Percentiles rank a stretch among this genome's conserved stretches.
These are phyloP conservation scores for Tulasnella sp. DNA, from an alignment of 768 basidiomycete genomes.

Conservation along the genomic window DNA sequence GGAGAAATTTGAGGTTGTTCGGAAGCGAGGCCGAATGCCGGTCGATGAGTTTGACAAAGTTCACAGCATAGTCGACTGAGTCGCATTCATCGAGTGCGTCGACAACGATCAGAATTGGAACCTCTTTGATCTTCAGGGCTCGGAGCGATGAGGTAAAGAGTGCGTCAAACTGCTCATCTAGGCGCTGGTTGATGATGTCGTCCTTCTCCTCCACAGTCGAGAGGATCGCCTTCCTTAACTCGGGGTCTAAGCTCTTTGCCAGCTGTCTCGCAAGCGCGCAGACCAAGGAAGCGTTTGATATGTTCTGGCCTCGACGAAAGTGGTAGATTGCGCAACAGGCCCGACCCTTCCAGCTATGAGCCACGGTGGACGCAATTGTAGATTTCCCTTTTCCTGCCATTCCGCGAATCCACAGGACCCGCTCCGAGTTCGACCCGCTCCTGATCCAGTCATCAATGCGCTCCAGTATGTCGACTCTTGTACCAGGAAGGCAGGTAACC, in stretches of 20 bases:
- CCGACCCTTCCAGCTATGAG: neutral
- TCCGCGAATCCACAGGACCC: neutral
- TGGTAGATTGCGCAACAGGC: conserved; percentile 1
- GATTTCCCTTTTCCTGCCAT: neutral
- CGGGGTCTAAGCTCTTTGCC: neutral
- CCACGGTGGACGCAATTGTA: neutral
- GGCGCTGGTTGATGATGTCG: neutral
- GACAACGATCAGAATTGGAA: neutral
- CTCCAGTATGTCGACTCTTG: neutral
- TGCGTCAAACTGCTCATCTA: neutral
- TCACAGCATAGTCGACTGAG: neutral
- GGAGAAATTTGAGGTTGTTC: neutral
- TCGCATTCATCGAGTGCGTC: conserved; percentile 4
- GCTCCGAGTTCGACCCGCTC: neutral
- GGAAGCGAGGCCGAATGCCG: neutral
- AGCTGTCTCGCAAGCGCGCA: neutral
- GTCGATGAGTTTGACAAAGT: neutral
- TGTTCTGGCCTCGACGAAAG: neutral
- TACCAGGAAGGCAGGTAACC: neutral
- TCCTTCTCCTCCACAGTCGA: neutral
- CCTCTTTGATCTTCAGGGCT: neutral
- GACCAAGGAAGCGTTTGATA: neutral
- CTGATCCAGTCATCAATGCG: neutral
- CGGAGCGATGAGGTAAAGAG: neutral
- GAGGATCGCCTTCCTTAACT: neutral